Conservation (phyloP, 306 rosid genomes). For the Casuarina cunninghamiana region DNA sequence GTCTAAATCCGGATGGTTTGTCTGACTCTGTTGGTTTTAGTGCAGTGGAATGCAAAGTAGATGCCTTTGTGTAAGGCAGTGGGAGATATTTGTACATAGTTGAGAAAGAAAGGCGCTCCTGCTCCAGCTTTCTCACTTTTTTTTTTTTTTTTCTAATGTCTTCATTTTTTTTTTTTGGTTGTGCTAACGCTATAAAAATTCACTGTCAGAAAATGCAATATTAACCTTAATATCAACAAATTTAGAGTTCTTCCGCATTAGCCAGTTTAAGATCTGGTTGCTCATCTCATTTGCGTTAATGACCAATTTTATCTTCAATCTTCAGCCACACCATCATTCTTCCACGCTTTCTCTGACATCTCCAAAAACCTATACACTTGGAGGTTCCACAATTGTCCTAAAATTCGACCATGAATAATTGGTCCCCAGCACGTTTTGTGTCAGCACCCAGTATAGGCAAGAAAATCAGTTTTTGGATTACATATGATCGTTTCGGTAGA, state of each 20-base stretch:
- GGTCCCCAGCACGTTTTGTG: background rate
- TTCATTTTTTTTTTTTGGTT: background rate
- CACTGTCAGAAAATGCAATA: background rate
- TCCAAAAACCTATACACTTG: background rate
- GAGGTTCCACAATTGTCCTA: background rate
- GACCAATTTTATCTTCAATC: background rate
- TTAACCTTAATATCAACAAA: slow-evolving; percentile 12
- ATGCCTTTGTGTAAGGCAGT: slow-evolving; percentile 5
- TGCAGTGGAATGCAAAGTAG: slow-evolving; percentile 20
- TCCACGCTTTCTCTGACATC: background rate
- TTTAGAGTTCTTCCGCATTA: background rate
- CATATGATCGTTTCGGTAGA: background rate
- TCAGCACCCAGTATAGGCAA: background rate
- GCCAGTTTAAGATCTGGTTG: background rate
- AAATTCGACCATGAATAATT: background rate
- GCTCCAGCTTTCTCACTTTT: background rate
- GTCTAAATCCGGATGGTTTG: slow-evolving; percentile 6
- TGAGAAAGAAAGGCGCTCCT: slow-evolving; percentile 5
- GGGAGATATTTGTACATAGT: slow-evolving; percentile 26
- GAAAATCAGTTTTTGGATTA: background rate
- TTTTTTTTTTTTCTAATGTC: background rate
- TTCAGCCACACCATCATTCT: background rate
- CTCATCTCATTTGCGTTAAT: background rate
- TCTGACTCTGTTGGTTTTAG: slow-evolving; percentile 31
- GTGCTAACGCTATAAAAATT: background rate